Base-by-base conservation (phyloP, 805 yeast genomes). In the Ogataea wickerhamii region DNA sequence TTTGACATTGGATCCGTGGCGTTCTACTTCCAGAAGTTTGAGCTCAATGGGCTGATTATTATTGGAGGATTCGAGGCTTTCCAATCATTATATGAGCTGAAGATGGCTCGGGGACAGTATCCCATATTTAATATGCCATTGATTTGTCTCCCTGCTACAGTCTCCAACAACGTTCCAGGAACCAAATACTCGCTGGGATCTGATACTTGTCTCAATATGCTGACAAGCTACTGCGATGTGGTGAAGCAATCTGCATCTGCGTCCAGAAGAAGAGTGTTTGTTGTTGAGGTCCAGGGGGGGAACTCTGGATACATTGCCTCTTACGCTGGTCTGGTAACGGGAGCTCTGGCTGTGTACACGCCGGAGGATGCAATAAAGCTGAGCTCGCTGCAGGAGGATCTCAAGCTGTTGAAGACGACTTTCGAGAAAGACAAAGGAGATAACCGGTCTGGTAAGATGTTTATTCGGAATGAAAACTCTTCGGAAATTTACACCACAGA, bases 61-160 rank as follows among this genome's bases (percentile, higher is more conserved):
- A 80, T 93, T 44, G 99, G 99, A 51, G 98, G 98, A 1, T 93
- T 89, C 58, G 98, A 93, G 70, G 98, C 96, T n/a, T 93, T 81
- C 71, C 73, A 73, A 8, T 78, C 97, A 1, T 73, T 93, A 51
- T 78, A 85, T 53, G 85, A 88, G 68, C 74, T 93, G 49, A 83
- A 85, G 51, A 72, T 73, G 50, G 87, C 93, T 22, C 78, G 96
- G 62, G 49, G 60, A 12, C 67, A 77, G 42, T 93, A 87, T 66
- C 98, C 98, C 30, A 80, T 91, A 20, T 86, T 93, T 68, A 79
- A 91, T 63, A 88, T 93, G 49, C 98, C 98, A 46, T 82, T 91
- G 86, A 84, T 86, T 28, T 78, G 87, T 52, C 74, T 93, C 49
- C 98, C 98, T 10, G 91, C 98, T 2, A 93, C 98, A 2, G 87